A percentile compares a stretch with the other conserved stretches of the same genome.
Conservation (phyloP, 2,329 filamentous ascomycete genomes). For the Clonostachys sp. region DNA sequence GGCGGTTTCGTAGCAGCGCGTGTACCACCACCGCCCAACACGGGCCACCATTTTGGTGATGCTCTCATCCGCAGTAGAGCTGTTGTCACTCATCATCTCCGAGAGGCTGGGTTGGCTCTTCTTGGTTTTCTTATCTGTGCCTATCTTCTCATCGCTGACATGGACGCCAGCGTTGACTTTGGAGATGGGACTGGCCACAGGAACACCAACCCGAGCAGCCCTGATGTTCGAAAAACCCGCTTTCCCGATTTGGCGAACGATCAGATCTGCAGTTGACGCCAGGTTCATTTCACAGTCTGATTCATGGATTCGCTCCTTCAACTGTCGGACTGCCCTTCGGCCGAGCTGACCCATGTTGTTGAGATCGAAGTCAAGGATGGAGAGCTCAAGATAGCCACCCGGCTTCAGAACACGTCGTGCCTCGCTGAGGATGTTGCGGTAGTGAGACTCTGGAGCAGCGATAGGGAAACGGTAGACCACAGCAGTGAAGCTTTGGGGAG, state of each 20-base stretch:
- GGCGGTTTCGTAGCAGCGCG: slow-evolving; percentile 78
- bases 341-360: slow-evolving; percentile 76
- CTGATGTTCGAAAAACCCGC: slow-evolving; percentile 70
- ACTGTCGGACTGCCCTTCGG: slow-evolving; percentile 60
- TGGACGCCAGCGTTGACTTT: slow-evolving; percentile 12
- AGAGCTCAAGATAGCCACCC: slow-evolving; percentile 74
- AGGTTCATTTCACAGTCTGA: slow-evolving; percentile 57
- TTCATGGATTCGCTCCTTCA: slow-evolving; percentile 67
- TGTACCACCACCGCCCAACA: slow-evolving; percentile 96
- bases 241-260: slow-evolving; percentile 63
- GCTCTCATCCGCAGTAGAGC: slow-evolving; percentile 70
- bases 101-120: slow-evolving; percentile 53
- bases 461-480: slow-evolving; percentile 75
- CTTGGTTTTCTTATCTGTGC: slow-evolving; percentile 9
- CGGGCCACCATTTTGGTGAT: slow-evolving; percentile 90
- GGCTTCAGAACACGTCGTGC: slow-evolving; percentile 74
- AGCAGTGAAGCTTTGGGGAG: slow-evolving; percentile 68
- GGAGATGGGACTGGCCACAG: slow-evolving; percentile 54
- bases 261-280: slow-evolving; percentile 51
- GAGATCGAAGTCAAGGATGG: slow-evolving; percentile 73
- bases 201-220: slow-evolving; percentile 72
- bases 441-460: slow-evolving; percentile 62
- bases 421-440: slow-evolving; percentile 68
- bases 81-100: slow-evolving; percentile 69
- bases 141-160: slow-evolving; percentile 6